These are phyloP conservation scores for Hypoxylon sp. DNA, from an alignment of 2,329 filamentous ascomycete species.

Conservation along the genomic window DNA sequence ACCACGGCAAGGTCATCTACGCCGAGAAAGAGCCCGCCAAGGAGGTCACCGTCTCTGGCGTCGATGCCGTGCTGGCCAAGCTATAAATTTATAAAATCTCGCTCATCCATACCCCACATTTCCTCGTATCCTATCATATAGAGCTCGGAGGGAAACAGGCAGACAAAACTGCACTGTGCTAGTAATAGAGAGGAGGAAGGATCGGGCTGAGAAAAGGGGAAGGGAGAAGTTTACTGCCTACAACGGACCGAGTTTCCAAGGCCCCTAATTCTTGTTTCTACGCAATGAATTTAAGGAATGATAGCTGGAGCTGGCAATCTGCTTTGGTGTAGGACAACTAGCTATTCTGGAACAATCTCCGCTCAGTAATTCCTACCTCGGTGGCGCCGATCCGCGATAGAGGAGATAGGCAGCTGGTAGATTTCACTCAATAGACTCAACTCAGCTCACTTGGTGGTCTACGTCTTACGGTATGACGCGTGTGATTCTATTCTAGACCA, in stretches of 20 bases:
- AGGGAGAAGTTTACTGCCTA: background rate
- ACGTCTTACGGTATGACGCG: background rate
- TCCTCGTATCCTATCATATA: constrained; percentile 6
- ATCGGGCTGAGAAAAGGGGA: background rate
- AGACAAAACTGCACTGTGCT: constrained; percentile 1
- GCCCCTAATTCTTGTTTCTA: background rate
- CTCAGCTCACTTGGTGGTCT: constrained; percentile 13
- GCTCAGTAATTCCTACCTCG: constrained; percentile 1
- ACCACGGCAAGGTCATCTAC: constrained; percentile 87
- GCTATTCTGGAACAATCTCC: constrained; percentile 9
- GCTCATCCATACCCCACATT: background rate
- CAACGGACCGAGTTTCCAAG: background rate
- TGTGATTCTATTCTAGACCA: background rate
- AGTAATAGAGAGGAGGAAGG: constrained; percentile 13
- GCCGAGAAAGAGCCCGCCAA: constrained; percentile 78
- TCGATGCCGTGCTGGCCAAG: constrained; percentile 68
- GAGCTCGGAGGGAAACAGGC: background rate
- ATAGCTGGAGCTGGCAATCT: background rate
- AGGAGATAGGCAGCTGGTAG: constrained; percentile 18
- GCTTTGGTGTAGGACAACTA: background rate
- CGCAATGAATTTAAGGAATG: background rate
- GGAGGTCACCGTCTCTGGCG: constrained; percentile 60
- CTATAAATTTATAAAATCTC: constrained; percentile 57
- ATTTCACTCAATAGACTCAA: constrained; percentile 30
- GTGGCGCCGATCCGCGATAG: background rate